Percentiles rank a stretch among this genome's conserved stretches.
phyloP scores from a whole-genome alignment of 495 filamentous ascomycete genomes.

The Tuber melanosporum region DNA sequence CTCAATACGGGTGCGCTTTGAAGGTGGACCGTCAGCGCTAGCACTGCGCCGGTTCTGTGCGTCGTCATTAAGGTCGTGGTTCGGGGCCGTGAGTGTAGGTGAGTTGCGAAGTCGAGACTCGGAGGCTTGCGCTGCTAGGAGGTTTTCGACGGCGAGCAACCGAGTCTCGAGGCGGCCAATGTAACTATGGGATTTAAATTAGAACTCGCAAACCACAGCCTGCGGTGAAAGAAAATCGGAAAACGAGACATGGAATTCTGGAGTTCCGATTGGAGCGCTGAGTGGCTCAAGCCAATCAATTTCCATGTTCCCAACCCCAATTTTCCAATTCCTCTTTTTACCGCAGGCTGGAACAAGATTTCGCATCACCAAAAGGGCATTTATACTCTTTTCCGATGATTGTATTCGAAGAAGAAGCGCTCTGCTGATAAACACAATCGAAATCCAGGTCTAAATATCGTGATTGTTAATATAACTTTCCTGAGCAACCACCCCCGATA shows the following conservation, averaged over 20 bases:
- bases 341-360: neutral
- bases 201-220: neutral
- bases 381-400: constrained; percentile 48
- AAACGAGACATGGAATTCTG: too few species aligned
- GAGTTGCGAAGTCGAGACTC: constrained; percentile 8
- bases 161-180: constrained; percentile 40
- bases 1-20: constrained; percentile 6
- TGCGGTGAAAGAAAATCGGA: too few species aligned
- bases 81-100: constrained; percentile 22
- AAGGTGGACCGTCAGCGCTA: neutral
- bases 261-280: too few species aligned
- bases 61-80: constrained; percentile 20
- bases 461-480: neutral
- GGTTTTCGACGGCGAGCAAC: constrained; percentile 38
- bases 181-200: constrained; percentile 20
- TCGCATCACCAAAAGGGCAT: neutral
- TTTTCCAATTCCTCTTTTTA: too few species aligned
- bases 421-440: constrained; percentile 48
- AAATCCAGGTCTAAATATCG: constrained; percentile 43
- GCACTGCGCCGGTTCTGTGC: constrained; percentile 1
- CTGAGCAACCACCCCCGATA: neutral
- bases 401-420: constrained; percentile 44
- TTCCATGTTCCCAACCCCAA: too few species aligned
- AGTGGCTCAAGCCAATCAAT: too few species aligned
- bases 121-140: constrained; percentile 36